Evolutionary conservation across 768 basidiomycete genomes (phyloP), one percentile per base, ranked within the genome.

Genomic region (Scleroderma bovista): DNA sequence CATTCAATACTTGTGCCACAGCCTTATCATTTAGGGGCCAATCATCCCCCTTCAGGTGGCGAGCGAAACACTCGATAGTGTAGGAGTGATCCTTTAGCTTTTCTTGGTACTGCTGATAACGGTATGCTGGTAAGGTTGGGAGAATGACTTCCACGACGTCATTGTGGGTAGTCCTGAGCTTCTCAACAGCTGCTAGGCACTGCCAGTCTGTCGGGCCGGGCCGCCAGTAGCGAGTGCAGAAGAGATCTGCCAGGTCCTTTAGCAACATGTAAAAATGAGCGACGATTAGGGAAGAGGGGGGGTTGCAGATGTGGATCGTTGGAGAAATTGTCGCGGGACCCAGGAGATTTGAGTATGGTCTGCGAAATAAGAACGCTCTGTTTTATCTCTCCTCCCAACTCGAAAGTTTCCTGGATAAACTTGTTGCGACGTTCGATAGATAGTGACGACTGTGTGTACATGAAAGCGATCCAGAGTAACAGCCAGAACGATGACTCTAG

Each of bases 401-500:
- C 8, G n/a, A 39, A 39, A 39, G 37, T 39, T 9, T 20, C 37
- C 37, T n/a, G 11, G 17, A 17, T n/a, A 10, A 39, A 17, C 9
- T 2, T 39, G 13, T 9, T 16, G 20, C 9, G n/a, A 5, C 9
- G 6, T 7, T 50, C 33, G 12, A 37, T 17, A 44, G 41, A 24
- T n/a, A 50, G 23, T 15, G 33, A 44, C 10, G 42, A 43, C 10
- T 7, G 3, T 13, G 7, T 9, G 42, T 16, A 44, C 42, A 26
- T 50, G 9, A 50, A 16, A 17, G 11, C 11, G 2, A 15, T 50
- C 42, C 41, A 50, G 23, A 50, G 48, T 20, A 50, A 40, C 13
- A 50, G 22, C 11, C 26, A 50, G 34, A 50, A 29, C 12, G 41
- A 23, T 9, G 22, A 50, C 24, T 50, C 41, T 16, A 50, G 31